These are phyloP conservation scores for Aureoboletus auriporus DNA, from an alignment of 768 basidiomycete species.

Conservation along the genomic window DNA sequence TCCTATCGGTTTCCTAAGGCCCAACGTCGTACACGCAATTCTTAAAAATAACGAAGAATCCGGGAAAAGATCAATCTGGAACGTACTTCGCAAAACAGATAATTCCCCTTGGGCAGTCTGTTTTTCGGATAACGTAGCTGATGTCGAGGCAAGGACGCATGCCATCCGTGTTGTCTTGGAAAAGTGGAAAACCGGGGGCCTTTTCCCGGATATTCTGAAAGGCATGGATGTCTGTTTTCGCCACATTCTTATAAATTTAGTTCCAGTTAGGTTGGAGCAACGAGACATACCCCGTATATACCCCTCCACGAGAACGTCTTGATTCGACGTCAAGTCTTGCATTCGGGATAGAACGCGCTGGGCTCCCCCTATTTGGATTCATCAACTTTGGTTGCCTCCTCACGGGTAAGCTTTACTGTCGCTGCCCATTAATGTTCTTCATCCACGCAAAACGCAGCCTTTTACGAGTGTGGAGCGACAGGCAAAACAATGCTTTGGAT, in stretches of 20 bases:
- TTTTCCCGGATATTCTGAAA: conserved; percentile 21
- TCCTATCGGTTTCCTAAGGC: conserved; percentile 20
- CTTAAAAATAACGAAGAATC: conserved; percentile 6
- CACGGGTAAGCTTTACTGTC: conserved; percentile 26
- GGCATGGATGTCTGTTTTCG: background rate
- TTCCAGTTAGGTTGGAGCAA: conserved; percentile 19
- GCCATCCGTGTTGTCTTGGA: conserved; percentile 11
- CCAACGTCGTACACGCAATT: conserved; percentile 10
- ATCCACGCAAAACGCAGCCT: conserved; percentile 22
- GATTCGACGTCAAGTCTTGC: conserved; percentile 13
- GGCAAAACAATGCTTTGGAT: conserved; percentile 35
- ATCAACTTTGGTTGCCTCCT: conserved; percentile 42
- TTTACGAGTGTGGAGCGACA: conserved; percentile 29
- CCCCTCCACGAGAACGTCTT: conserved; percentile 9
- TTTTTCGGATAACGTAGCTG: conserved; percentile 16
- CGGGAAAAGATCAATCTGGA: conserved; percentile 14
- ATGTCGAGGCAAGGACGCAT: conserved; percentile 12
- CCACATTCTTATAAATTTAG: background rate
- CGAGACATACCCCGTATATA: conserved; percentile 25
- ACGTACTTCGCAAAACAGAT: conserved; percentile 12
- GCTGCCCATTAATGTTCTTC: background rate
- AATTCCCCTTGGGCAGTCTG: conserved; percentile 17
- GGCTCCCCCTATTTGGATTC: conserved; percentile 42
- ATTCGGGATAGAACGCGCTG: conserved; percentile 42
- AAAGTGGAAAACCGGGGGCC: conserved; percentile 12